Evolutionary conservation across 106 monocot species (phyloP).

Genomic region (Apostasia ramifera): DNA sequence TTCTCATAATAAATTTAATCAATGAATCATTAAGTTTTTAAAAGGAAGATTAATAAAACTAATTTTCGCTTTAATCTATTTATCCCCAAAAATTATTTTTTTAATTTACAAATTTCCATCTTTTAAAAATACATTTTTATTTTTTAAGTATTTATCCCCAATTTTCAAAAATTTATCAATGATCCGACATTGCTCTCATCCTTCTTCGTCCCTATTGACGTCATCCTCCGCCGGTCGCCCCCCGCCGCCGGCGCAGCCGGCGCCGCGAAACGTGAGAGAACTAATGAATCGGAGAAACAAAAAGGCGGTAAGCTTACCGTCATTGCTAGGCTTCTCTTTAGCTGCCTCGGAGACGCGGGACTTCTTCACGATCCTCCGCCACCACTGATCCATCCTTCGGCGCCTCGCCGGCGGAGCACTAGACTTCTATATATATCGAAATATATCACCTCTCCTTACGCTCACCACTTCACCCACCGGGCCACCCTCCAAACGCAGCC

Average conservation of each 20-base stretch:
- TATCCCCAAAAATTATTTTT: too few species aligned
- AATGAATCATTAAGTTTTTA: too few species aligned
- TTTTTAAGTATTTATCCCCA: too few species aligned
- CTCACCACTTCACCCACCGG: not conserved
- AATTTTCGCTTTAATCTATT: too few species aligned
- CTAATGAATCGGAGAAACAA: not conserved
- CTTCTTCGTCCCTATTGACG: too few species aligned
- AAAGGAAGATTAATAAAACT: too few species aligned
- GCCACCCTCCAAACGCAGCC: not conserved
- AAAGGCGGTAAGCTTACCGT: not conserved
- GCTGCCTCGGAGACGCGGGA: not conserved
- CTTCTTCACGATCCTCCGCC: conserved; percentile 3
- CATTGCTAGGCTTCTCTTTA: not conserved
- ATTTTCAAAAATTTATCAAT: not conserved
- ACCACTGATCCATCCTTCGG: not conserved
- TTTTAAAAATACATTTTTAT: too few species aligned
- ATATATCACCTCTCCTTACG: not conserved
- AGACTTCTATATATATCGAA: not conserved
- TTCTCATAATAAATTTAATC: too few species aligned
- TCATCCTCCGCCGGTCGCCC: not conserved
- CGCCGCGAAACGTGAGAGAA: not conserved
- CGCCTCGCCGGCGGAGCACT: not conserved
- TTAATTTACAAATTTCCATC: too few species aligned
- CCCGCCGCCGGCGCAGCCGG: not conserved
- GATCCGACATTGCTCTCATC: too few species aligned